phyloP scores from a whole-genome alignment of 2,329 filamentous ascomycete genomes.

The Chaetomiaceae sp. region DNA sequence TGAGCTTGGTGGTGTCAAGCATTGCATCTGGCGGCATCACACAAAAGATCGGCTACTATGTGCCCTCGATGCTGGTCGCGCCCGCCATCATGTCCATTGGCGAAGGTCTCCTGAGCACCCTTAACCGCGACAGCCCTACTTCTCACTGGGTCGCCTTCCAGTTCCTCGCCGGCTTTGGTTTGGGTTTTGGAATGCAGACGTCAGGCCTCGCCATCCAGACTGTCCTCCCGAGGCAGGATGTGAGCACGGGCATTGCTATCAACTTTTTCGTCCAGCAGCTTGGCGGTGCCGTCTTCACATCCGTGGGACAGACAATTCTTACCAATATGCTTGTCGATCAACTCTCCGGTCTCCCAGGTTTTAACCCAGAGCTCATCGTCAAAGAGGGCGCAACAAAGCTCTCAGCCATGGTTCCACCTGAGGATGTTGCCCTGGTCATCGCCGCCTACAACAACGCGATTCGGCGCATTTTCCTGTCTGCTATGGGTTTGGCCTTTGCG shows the following conservation, averaged over 20 bases:
- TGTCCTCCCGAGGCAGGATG: conserved; percentile 46
- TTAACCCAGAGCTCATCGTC: conserved; percentile 41
- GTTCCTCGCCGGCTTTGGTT: conserved; percentile 53
- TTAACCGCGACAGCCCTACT: conserved; percentile 42
- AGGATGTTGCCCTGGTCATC: conserved; percentile 50
- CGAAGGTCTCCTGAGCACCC: conserved; percentile 54
- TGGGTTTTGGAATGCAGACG: conserved; percentile 56
- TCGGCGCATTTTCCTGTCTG: conserved; percentile 58
- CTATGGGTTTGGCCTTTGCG: conserved; percentile 49
- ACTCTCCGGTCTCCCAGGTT: conserved; percentile 37
- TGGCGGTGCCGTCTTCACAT: conserved; percentile 54
- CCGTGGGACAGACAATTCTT: conserved; percentile 52
- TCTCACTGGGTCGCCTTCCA: conserved; percentile 57
- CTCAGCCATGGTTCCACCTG: conserved; percentile 43
- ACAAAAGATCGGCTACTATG: conserved; percentile 55
- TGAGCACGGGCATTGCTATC: conserved; percentile 51
- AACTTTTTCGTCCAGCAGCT: conserved; percentile 56
- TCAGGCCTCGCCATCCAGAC: conserved; percentile 53
- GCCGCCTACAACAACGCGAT: conserved; percentile 61
- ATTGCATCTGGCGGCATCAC: conserved; percentile 45
- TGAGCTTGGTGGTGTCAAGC: conserved; percentile 50
- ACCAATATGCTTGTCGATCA: conserved; percentile 40
- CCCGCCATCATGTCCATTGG: conserved; percentile 48
- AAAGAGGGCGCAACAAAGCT: conserved; percentile 56
- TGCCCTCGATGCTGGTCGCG: conserved; percentile 50